Evolutionary conservation across 2,329 filamentous ascomycete species (phyloP).

Genomic region (Phyllosticta citriasiana): DNA sequence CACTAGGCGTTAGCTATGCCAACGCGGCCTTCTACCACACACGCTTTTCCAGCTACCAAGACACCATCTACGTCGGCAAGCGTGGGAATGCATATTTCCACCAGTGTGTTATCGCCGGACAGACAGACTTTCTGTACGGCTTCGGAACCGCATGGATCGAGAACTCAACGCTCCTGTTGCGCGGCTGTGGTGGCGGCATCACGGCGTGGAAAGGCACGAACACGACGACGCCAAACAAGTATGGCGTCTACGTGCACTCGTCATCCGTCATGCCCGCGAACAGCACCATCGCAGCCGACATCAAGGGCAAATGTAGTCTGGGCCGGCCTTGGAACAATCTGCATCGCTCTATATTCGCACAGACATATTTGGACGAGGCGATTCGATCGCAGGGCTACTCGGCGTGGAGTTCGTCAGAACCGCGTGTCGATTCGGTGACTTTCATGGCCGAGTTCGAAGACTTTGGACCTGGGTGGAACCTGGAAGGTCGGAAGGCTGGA

Average conservation of each 20-base stretch:
- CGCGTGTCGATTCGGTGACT: conserved; percentile 35
- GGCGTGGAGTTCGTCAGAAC: conserved; percentile 37
- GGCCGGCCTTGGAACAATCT: conserved; percentile 53
- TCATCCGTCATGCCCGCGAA: conserved; percentile 48
- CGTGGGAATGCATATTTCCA: conserved; percentile 57
- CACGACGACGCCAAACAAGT: conserved; percentile 56
- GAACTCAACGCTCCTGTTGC: conserved; percentile 43
- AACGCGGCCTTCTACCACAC: conserved; percentile 59
- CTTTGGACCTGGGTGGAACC: conserved; percentile 46
- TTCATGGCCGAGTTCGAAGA: conserved; percentile 47
- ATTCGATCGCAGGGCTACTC: conserved; percentile 47
- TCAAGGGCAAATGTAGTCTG: conserved; percentile 43
- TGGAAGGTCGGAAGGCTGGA: conserved; percentile 32
- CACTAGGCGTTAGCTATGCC: conserved; percentile 50
- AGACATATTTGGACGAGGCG: conserved; percentile 45
- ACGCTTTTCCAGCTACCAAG: conserved; percentile 58
- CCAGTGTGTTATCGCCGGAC: conserved; percentile 49
- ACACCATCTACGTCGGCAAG: conserved; percentile 59
- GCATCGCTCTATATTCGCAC: conserved; percentile 48
- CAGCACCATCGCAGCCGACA: conserved; percentile 23
- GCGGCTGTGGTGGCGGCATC: conserved; percentile 55
- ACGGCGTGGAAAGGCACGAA: conserved; percentile 61
- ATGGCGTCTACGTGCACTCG: conserved; percentile 54
- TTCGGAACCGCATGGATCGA: conserved; percentile 57
- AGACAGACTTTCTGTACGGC: conserved; percentile 61